phyloP scores from a whole-genome alignment of 495 filamentous ascomycete species.

The Aspergillus indologenus region DNA sequence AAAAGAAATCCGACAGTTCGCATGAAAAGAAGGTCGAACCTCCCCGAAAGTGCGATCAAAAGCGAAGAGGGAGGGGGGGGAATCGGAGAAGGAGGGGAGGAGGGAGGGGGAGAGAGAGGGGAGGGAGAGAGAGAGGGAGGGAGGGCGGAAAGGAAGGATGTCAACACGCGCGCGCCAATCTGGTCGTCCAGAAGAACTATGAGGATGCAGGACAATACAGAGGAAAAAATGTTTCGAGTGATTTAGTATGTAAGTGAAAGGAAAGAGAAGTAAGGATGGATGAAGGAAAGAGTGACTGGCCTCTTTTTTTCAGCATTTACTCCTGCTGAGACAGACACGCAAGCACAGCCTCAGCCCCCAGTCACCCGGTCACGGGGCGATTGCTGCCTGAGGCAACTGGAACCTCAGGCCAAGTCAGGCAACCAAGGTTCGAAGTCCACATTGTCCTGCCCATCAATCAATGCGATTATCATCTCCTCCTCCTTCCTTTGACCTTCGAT shows the following conservation, averaged over 20 bases:
- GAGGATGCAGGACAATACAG: not conserved
- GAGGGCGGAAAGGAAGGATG: slow-evolving; percentile 5
- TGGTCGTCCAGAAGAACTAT: not conserved
- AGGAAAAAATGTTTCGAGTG: too few relatives aligned
- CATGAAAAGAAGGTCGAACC: slow-evolving; percentile 2
- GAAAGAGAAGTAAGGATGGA: not conserved
- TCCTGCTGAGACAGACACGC: not conserved
- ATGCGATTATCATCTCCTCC: not conserved
- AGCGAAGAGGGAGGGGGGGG: slow-evolving; percentile 8
- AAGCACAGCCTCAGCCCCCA: slow-evolving; percentile 15
- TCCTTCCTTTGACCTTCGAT: not conserved
- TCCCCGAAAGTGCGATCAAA: slow-evolving; percentile 2
- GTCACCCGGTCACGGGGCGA: slow-evolving; percentile 17
- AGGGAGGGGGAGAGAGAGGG: slow-evolving; percentile 1
- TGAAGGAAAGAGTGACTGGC: not conserved
- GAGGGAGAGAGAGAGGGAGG: not conserved
- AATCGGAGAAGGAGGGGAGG: slow-evolving; percentile 2
- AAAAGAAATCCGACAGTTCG: slow-evolving; percentile 20
- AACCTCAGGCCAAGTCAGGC: slow-evolving; percentile 8
- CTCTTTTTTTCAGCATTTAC: not conserved
- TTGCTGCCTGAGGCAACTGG: slow-evolving; percentile 17
- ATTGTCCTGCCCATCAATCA: not conserved
- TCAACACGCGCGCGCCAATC: not conserved
- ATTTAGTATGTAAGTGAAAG: not conserved
- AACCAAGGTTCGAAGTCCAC: not conserved